Conservation (phyloP, 176 grass and related monocot genomes). For the Rhipidocladum racemiflorum region DNA sequence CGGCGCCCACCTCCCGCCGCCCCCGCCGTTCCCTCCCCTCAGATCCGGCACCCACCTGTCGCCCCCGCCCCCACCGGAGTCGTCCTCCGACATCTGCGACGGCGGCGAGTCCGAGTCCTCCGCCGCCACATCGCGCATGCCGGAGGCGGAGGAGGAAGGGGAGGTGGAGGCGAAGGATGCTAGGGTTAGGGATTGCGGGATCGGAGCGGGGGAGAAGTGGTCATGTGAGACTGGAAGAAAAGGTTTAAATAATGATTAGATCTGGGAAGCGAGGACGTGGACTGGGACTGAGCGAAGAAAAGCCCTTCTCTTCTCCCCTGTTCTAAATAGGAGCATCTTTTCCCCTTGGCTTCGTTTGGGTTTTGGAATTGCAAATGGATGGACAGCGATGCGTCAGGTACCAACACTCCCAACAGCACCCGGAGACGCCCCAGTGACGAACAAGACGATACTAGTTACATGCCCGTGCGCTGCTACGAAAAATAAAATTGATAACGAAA, state of each 20-base stretch:
- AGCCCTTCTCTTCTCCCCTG: neutral
- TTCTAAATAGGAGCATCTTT: neutral
- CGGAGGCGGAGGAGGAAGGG: conserved; percentile 17
- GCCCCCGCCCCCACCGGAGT: conserved; percentile 27
- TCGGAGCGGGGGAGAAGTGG: conserved; percentile 46
- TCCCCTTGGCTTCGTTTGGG: neutral
- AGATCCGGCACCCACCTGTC: conserved; percentile 64
- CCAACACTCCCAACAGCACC: neutral
- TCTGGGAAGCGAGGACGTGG: conserved; percentile 43
- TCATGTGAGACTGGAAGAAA: conserved; percentile 62
- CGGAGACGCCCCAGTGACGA: neutral
- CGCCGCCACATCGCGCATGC: conserved; percentile 60
- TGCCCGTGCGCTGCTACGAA: too few relatives aligned
- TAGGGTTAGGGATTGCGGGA: conserved; percentile 55
- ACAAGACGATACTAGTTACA: neutral
- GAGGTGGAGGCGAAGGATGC: neutral
- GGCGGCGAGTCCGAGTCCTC: conserved; percentile 42
- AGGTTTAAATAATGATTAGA: conserved; percentile 91
- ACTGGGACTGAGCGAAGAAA: conserved; percentile 29
- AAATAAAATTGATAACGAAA: too few relatives aligned
- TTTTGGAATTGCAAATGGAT: neutral
- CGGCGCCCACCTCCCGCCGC: conserved; percentile 40
- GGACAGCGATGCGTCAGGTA: neutral
- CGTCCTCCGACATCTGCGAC: conserved; percentile 81
- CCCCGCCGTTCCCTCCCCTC: conserved; percentile 32